Evolutionary conservation across 495 filamentous ascomycete species (phyloP), one percentile per base, ranked within the genome.

Genomic region (Peziza echinospora): DNA sequence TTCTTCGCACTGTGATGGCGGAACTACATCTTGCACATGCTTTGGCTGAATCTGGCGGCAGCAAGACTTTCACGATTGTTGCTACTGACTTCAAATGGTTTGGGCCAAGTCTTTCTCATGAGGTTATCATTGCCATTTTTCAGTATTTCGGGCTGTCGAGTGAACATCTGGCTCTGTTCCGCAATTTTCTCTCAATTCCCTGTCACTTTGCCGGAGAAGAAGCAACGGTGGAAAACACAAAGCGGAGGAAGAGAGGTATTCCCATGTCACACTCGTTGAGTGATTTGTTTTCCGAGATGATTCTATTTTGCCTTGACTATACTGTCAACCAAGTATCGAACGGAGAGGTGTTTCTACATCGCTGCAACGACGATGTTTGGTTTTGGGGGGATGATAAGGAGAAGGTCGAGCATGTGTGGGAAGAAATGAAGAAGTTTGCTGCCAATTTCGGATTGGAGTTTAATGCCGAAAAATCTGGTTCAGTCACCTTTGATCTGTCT

Each of bases 301-400:
- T 78, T 9, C 59, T 82, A 0, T 80, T 80, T 56, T 74, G 70
- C 50, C 66, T 81, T 57, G 77, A 82, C 50, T 77, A 71, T 47
- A 62, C 72, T 1, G 67, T 82, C 37, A 82, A 80, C 47, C 71
- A 78, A 47, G 55, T 54, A 7, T 68, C 76, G 0, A 54, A 71
- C 5, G 62, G 71, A 3, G 30, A 37, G 13, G 58, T 63, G 5
- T 63, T 69, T 25, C 58, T 80, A 11, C 77, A 75, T 50, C 73
- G 77, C 5, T 63, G 79, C 26, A 69, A 77, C 48, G 76, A 80
- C 51, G 76, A 80, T 53, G 71, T 80, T 49, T 80, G 77, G 77
- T 70, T 80, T 50, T 80, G 76, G 76, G 67, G 68, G 21, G 51
- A 56, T 10, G 59, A 69, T 5, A 68, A 73, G 23, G 49, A 64